Conservation (phyloP, 306 rosid species). For the Comarum palustre region DNA sequence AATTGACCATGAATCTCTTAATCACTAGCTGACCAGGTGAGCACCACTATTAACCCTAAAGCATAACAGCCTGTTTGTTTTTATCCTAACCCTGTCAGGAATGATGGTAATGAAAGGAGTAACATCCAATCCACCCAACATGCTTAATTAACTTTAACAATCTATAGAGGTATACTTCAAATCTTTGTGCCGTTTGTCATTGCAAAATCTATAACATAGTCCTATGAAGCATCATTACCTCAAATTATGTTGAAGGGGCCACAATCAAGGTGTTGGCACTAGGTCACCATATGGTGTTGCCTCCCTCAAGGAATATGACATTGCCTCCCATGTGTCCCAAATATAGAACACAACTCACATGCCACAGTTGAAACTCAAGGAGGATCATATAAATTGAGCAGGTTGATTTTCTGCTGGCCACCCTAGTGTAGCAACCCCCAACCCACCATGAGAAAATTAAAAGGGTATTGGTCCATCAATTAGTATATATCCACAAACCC, state of each 20-base stretch:
- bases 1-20: too few species aligned
- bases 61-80: too few species aligned
- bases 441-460: constrained; percentile 6
- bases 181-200: neutral
- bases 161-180: too few species aligned
- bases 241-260: neutral
- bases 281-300: constrained; percentile 9
- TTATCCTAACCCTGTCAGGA: neutral
- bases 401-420: neutral
- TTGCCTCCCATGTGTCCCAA: constrained; percentile 1
- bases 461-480: neutral
- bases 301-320: neutral
- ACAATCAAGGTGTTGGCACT: neutral
- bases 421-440: constrained; percentile 7
- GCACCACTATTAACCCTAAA: too few species aligned
- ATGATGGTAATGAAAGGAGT: neutral
- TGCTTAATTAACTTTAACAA: neutral
- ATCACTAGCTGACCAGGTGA: too few species aligned
- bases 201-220: neutral
- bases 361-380: neutral
- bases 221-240: neutral
- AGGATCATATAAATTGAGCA: neutral
- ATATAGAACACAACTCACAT: neutral
- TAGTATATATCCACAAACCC: neutral
- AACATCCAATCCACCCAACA: neutral